Evolutionary conservation across 2,329 filamentous ascomycete genomes (phyloP).

Genomic region (Nothophaeocryptopus gaeumannii): DNA sequence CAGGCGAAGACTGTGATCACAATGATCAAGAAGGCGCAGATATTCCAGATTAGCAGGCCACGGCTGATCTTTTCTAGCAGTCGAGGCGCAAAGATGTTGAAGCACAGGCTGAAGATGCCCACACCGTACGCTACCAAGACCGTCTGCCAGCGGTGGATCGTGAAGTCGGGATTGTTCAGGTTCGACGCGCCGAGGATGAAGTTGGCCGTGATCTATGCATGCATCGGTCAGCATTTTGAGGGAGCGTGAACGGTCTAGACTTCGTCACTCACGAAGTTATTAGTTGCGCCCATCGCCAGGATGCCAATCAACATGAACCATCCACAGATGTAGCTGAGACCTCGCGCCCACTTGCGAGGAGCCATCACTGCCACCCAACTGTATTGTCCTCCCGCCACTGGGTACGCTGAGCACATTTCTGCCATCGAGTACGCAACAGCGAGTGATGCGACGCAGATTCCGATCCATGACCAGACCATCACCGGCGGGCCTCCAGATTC

Average conservation of each 20-base stretch:
- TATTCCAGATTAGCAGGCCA: slow-evolving; percentile 53
- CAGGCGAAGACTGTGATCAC: slow-evolving; percentile 53
- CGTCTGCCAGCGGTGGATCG: slow-evolving; percentile 56
- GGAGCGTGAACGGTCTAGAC: too few species aligned
- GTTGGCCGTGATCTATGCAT: slow-evolving; percentile 44
- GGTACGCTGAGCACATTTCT: slow-evolving; percentile 58
- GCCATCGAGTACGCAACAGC: slow-evolving; percentile 59
- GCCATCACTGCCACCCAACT: slow-evolving; percentile 58
- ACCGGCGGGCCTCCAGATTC: slow-evolving; percentile 57
- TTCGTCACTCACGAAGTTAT: slow-evolving; percentile 41
- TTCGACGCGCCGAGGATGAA: slow-evolving; percentile 57
- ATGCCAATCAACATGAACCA: slow-evolving; percentile 42
- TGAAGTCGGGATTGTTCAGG: slow-evolving; percentile 50
- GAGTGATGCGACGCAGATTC: slow-evolving; percentile 51
- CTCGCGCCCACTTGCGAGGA: slow-evolving; percentile 39
- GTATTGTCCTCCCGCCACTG: slow-evolving; percentile 57
- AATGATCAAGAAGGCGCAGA: slow-evolving; percentile 52
- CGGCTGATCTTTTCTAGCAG: slow-evolving; percentile 53
- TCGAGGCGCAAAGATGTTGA: slow-evolving; percentile 52
- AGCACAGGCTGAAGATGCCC: slow-evolving; percentile 42
- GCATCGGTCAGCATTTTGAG: too few species aligned
- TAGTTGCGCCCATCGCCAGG: slow-evolving; percentile 54
- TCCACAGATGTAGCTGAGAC: slow-evolving; percentile 38
- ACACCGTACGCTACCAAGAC: slow-evolving; percentile 54
- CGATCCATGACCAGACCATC: slow-evolving; percentile 59